phyloP scores from a whole-genome alignment of 2,329 filamentous ascomycete genomes.

The Colletotrichum tabaci region DNA sequence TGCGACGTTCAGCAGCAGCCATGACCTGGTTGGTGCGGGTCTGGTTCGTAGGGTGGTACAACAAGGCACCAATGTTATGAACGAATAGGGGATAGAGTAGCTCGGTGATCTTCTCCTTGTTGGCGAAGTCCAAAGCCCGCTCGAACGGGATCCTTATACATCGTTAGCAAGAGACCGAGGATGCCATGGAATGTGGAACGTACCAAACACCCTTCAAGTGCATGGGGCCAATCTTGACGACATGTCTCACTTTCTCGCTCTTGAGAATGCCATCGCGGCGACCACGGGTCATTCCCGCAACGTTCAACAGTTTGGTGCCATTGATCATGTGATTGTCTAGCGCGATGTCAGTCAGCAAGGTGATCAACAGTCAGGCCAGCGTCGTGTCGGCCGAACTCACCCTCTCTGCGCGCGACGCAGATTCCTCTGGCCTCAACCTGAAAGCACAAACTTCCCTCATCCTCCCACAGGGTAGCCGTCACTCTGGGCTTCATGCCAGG shows the following conservation, averaged over 20 bases:
- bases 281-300: constrained; percentile 97
- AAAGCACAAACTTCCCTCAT: constrained; percentile 97
- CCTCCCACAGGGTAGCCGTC: constrained; percentile 97
- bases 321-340: constrained; percentile 99
- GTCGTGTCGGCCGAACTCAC: constrained; percentile 61
- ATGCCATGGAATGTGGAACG: constrained; percentile 53
- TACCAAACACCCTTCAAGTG: constrained; percentile 98
- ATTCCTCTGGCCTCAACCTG: constrained; percentile 97
- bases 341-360: constrained; percentile 31
- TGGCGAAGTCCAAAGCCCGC: constrained; percentile 96
- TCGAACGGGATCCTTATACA: constrained; percentile 95
- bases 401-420: constrained; percentile 94
- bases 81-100: constrained; percentile 95
- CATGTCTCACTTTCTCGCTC: constrained; percentile 96
- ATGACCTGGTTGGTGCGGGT: constrained; percentile 87
- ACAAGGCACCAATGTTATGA: constrained; percentile 92
- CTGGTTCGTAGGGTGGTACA: constrained; percentile 95
- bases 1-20: constrained; percentile 85
- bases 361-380: neutral
- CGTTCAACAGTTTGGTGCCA: constrained; percentile 95
- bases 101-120: constrained; percentile 99
- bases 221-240: constrained; percentile 99
- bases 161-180: constrained; percentile 11
- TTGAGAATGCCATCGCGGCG: constrained; percentile 96
- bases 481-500: constrained; percentile 97